Percentiles rank a stretch among this genome's conserved stretches.
Evolutionary conservation across 139 green algal genomes (phyloP).

Genomic region (Tetraselmis striata): DNA sequence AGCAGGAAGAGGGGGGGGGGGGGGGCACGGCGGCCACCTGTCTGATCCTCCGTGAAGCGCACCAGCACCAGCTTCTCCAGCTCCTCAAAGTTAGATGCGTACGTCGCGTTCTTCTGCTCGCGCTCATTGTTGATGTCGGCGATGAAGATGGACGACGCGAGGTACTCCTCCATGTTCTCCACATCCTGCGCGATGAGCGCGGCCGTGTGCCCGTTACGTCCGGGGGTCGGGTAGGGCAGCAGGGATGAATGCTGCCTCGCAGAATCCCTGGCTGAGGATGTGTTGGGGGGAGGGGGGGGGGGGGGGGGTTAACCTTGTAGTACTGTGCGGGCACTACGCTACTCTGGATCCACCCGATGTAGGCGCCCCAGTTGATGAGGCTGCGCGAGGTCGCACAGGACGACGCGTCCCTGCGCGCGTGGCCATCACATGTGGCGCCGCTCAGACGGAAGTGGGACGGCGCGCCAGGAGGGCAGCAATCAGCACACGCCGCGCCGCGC

Average conservation of each 20-base stretch:
- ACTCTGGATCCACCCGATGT: constrained; percentile 55
- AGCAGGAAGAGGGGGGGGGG: no score
- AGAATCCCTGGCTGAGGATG: no score
- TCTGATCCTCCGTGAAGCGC: constrained; percentile 3
- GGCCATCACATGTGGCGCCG: not conserved
- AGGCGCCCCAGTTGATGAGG: constrained; percentile 57
- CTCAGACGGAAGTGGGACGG: no score
- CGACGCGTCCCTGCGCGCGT: not conserved
- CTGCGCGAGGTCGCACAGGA: constrained; percentile 33
- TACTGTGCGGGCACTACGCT: constrained; percentile 84
- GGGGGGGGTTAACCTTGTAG: constrained; percentile 48
- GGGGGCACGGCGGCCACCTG: no score
- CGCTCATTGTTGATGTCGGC: constrained; percentile 85
- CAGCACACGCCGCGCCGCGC: no score
- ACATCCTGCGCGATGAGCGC: constrained; percentile 47
- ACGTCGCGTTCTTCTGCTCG: constrained; percentile 15
- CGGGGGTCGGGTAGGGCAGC: no score
- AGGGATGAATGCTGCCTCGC: no score
- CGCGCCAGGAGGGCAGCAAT: no score
- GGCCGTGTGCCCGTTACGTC: no score
- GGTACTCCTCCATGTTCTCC: constrained; percentile 49
- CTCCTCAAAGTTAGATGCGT: not conserved
- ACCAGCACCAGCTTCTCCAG: constrained; percentile 3
- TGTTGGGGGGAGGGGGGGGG: not conserved
- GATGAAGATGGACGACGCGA: constrained; percentile 61